Percentiles rank a stretch among this genome's conserved stretches.
Conservation (phyloP, 768 basidiomycete species). For the Naganishia randhawae region DNA sequence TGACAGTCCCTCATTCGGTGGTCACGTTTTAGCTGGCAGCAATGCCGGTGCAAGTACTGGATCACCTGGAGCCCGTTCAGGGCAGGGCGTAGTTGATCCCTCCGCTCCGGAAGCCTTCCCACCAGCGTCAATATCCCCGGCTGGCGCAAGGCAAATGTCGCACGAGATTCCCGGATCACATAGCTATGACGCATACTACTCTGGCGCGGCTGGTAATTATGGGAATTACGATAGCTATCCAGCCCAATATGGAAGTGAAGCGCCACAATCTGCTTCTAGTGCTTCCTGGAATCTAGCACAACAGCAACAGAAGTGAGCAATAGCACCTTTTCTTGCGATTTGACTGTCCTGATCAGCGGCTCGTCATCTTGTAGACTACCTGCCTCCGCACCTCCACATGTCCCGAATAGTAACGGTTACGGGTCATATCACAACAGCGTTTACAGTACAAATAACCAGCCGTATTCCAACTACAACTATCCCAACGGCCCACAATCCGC, state of each 20-base stretch:
- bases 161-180: conserved; percentile 21
- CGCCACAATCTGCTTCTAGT: conserved; percentile 32
- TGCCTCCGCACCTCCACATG: conserved; percentile 32
- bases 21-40: background rate
- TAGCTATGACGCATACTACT: conserved; percentile 18
- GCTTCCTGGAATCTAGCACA: conserved; percentile 24
- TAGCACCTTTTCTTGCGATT: too few relatives aligned
- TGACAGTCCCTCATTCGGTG: conserved; percentile 1
- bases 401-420: background rate
- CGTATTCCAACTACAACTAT: conserved; percentile 7
- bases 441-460: background rate
- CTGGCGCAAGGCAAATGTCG: conserved; percentile 9
- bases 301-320: conserved; percentile 21
- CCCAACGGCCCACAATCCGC: conserved; percentile 12
- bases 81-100: conserved; percentile 13
- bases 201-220: background rate
- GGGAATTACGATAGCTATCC: conserved; percentile 27
- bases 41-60: conserved; percentile 6
- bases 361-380: conserved; percentile 21
- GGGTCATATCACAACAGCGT: background rate
- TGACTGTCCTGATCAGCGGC: background rate
- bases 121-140: conserved; percentile 7
- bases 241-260: conserved; percentile 22
- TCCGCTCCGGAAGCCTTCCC: conserved; percentile 15
- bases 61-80: conserved; percentile 13